Conservation (phyloP, 768 basidiomycete species). For the Tephrocybe sp. region DNA sequence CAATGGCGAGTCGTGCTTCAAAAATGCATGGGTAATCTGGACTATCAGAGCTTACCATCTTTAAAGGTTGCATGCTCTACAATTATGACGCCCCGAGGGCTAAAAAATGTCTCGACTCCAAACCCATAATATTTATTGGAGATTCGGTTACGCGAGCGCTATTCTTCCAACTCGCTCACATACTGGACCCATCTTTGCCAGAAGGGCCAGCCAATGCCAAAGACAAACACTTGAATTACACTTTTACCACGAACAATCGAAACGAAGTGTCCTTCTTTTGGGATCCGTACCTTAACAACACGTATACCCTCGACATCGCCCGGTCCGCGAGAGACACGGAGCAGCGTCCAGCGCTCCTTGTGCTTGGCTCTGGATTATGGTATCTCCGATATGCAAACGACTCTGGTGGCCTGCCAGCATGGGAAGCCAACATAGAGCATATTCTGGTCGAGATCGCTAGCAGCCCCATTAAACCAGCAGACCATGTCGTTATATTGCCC, state of each 20-base stretch:
- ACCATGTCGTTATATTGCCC: constrained; percentile 75
- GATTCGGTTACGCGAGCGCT: constrained; percentile 81
- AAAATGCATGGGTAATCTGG: too few relatives aligned
- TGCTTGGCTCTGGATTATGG: constrained; percentile 88
- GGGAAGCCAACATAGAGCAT: constrained; percentile 72
- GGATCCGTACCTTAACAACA: constrained; percentile 86
- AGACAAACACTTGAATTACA: constrained; percentile 68
- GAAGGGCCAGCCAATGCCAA: constrained; percentile 48
- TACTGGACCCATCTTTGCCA: constrained; percentile 57
- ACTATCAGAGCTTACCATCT: constrained; percentile 4
- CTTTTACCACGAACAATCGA: constrained; percentile 41
- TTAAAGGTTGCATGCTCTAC: constrained; percentile 76
- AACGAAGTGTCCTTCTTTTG: constrained; percentile 63
- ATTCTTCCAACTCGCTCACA: constrained; percentile 70
- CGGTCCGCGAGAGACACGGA: constrained; percentile 8
- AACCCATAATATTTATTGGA: constrained; percentile 73
- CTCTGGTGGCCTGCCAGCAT: constrained; percentile 74
- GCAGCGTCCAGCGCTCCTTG: constrained; percentile 57
- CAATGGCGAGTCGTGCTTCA: constrained; percentile 56
- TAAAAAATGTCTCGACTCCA: constrained; percentile 51
- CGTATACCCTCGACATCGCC: constrained; percentile 48
- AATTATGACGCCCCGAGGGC: constrained; percentile 56
- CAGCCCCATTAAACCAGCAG: constrained; percentile 47
- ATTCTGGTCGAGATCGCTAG: constrained; percentile 51
- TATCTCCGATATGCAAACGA: constrained; percentile 72